These are phyloP conservation scores for Cytospora mali DNA, from an alignment of 2,329 filamentous ascomycete genomes.

Conservation along the genomic window DNA sequence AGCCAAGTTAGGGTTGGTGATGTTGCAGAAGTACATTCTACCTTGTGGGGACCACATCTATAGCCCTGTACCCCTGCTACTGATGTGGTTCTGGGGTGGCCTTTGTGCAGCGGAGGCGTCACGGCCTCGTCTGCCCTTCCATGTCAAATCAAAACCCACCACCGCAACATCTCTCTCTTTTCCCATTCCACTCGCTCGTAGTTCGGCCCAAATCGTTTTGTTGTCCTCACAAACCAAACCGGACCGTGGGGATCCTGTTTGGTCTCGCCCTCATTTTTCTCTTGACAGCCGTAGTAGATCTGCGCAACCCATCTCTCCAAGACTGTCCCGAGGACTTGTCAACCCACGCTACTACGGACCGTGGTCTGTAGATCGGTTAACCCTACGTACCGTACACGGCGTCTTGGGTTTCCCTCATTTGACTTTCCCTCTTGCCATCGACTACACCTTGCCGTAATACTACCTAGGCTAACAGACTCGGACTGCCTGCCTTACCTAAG, in stretches of 20 bases:
- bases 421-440: conserved; percentile 19
- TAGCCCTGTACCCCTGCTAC: conserved; percentile 7
- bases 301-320: neutral
- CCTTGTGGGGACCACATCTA: conserved; percentile 2
- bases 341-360: conserved; percentile 19
- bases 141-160: conserved; percentile 24
- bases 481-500: conserved; percentile 27
- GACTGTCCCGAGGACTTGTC: conserved; percentile 9
- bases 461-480: conserved; percentile 19
- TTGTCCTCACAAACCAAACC: conserved; percentile 10
- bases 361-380: conserved; percentile 5
- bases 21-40: conserved; percentile 10
- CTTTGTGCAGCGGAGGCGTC: conserved; percentile 28
- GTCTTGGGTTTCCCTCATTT: conserved; percentile 17
- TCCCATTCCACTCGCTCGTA: conserved; percentile 2
- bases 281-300: neutral
- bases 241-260: neutral
- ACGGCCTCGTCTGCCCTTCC: conserved; percentile 22
- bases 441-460: conserved; percentile 10
- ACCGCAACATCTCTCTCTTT: conserved; percentile 25
- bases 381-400: neutral
- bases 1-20: conserved; percentile 14
- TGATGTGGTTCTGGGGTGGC: conserved; percentile 21
- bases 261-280: neutral
- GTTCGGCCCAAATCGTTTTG: conserved; percentile 5